Base-by-base conservation (phyloP, 106 monocot species). In the Dioscorea dumetorum region DNA sequence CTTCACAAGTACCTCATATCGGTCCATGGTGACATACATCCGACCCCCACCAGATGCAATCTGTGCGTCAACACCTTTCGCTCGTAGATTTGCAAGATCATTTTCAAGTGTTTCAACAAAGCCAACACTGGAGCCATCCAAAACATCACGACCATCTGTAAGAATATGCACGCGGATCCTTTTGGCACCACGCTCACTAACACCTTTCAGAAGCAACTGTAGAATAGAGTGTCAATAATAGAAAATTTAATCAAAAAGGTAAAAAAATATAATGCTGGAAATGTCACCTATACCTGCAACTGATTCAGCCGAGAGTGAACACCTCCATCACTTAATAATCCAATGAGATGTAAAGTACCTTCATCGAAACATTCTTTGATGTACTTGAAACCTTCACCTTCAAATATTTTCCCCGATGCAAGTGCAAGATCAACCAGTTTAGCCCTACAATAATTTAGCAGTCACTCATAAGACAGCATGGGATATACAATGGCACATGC, bases 31-130 rank as follows among this genome's bases (percentile, higher is more conserved):
- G 33, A 97, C 97, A 76, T 97, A 85, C 92, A 97, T 97, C 16
- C 97, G 82, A 22, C 97, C 97, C 61, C 97, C 97, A 79, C 97
- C 97, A 72, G 97, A 97, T 63, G 97, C 97, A 82, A 97, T 87
- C 50, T 74, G 82, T 59, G 97, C 97, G 82, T 97, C 97, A 73
- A 92, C 58, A 17, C 97, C 97, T 60, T 85, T 92, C 66, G 73
- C 76, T 14, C 84, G 80, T 76, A 97, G 76, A 19, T 87, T 65
- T 11, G 62, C 22, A 69, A 97, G 91, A 62, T 89, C 84, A 67
- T 85, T 89, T 69, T 97, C 87, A 68, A 97, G 89, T 18, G 86
- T 92, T 69, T 97, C 89, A 17, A 90, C 97, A 81, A 97, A 97
- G n/a, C 87, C 89, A 52, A 97, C 77, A 75, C 92, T 92, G 10